Evolutionary conservation across 1,284 basidiomycete genomes (phyloP), one percentile per base, ranked within the genome.

Genomic region (Mixia osmundae): DNA sequence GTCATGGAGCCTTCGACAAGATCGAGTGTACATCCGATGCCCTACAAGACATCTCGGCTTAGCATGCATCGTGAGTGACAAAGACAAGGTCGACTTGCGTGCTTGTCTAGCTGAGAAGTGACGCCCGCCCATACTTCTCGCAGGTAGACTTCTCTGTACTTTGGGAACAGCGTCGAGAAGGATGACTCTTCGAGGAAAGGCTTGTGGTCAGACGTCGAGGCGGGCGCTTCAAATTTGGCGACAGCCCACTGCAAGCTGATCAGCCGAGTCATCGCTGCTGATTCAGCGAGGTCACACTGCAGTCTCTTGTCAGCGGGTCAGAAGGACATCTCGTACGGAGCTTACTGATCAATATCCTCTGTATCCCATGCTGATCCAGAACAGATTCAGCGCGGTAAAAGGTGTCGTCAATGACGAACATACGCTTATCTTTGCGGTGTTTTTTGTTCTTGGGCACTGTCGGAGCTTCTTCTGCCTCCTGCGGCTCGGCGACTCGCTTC

Each of bases 131-230:
- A 99, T 36, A 80, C 74, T 57, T 91, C 80, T 37, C 83, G 69
- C 33, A 99, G 62, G 53, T 97, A 95, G 48, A 78, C 82, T 67
- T 99, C 89, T 40, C 91, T 71, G 55, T 97, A 97, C 59, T 94
- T 97, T 21, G 91, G 91, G 57, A 99, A 99, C 6, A 99, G 69
- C 0, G 91, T 91, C 3, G 91, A 87, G 51, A 97, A 99, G 0
- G 79, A 87, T 6, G 80, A 87, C 61, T 97, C 91, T 56, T 97
- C 87, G 4, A 73, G 66, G 57, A 99, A 83, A 1, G 83, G 67
- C 48, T 72, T 74, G 57, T 80, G 83, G 55, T 89, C 77, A 15
- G 59, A 60, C 3, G 65, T 60, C 37, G 65, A 58, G 25, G 37
- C 34, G 8, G 44, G 44, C 10, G 40, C 14, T 11, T 49, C 35